Evolutionary conservation across 352 stramenopile species (phyloP).

Genomic region (Phytophthora hybrid): DNA sequence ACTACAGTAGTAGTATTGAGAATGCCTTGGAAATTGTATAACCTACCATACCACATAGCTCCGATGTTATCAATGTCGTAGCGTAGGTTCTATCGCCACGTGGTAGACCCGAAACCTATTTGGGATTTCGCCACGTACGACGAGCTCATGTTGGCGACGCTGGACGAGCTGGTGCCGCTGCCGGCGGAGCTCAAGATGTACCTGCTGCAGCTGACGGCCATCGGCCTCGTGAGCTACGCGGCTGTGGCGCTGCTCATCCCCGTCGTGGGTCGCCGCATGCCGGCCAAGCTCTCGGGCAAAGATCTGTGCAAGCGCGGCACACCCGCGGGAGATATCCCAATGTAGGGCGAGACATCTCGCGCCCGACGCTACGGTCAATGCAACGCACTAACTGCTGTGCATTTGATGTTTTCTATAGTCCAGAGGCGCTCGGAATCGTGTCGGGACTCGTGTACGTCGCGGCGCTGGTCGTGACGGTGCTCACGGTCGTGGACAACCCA

Average conservation of each 20-base stretch:
- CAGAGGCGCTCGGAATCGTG: slow-evolving; percentile 89
- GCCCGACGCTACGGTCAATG: not conserved
- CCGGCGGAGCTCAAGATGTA: slow-evolving; percentile 48
- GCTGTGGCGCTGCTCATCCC: slow-evolving; percentile 75
- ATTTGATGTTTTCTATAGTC: slow-evolving; percentile 45
- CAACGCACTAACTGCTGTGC: not conserved
- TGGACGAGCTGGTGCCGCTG: slow-evolving; percentile 35
- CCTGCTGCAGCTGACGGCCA: slow-evolving; percentile 56
- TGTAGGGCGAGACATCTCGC: slow-evolving; percentile 53
- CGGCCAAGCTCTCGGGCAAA: slow-evolving; percentile 90
- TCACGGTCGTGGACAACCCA: slow-evolving; percentile 70
- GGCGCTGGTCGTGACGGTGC: slow-evolving; percentile 71
- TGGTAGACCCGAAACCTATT: slow-evolving; percentile 17
- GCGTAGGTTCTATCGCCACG: not conserved
- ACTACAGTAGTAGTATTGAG: not conserved
- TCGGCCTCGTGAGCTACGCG: slow-evolving; percentile 68
- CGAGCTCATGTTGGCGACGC: slow-evolving; percentile 20
- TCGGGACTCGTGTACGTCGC: slow-evolving; percentile 88
- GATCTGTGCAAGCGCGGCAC: slow-evolving; percentile 95
- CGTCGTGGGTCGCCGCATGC: slow-evolving; percentile 62
- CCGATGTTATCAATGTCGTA: not conserved
- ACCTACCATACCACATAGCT: not conserved
- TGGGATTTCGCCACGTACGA: slow-evolving; percentile 18
- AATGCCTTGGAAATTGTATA: not conserved
- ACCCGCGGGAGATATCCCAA: slow-evolving; percentile 84